Evolutionary conservation across 2,329 filamentous ascomycete genomes (phyloP), one percentile per base, ranked within the genome.

Genomic region (Zalaria obscura): DNA sequence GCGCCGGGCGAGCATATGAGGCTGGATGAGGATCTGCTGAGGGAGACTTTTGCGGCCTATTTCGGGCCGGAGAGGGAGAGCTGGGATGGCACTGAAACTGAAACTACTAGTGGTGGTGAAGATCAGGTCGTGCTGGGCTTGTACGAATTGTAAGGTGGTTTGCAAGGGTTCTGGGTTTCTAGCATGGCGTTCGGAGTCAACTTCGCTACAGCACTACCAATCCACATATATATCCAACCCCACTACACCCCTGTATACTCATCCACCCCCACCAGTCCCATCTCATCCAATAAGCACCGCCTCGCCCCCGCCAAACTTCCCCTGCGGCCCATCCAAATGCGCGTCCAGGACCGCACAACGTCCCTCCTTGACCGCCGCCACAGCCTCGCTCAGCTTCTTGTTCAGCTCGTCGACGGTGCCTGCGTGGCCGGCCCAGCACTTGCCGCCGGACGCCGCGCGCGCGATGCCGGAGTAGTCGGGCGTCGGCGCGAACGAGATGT

Each of bases 1-100:
- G 72, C 78, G 0, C 69, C 78, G 4, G 91, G 89, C 0, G 44
- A 40, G 25, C 91, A 98, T 65, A 96, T 98, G 87, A 65, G 78
- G 47, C 65, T 96, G 47, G 64, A 68, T 0, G 76, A 84, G 7
- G 67, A 81, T 50, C 59, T 80, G 27, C 58, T 96, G 54, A 72
- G 65, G 45, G 68, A 75, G 38, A 72, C 77, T 3, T 86, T 93
- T 53, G 59, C 60, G 39, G 70, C 75, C 50, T 86, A 76, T 53
- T 82, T 82, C 54, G 78, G 80, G 5, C 58, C 64, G 1, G 53
- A 62, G 45, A 60, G 62, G 45, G 36, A 41, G 33, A 25, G 8
- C 9, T 36, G 33, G 32, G 10, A 31, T n/a, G 26, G 10, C 5
- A 27, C 5, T 32, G 18, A 29, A 10, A 11, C 7, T 10, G 25